Evolutionary conservation across 352 stramenopile species (phyloP), one percentile per base, ranked within the genome.

Genomic region (Pseudoperonospora humuli): DNA sequence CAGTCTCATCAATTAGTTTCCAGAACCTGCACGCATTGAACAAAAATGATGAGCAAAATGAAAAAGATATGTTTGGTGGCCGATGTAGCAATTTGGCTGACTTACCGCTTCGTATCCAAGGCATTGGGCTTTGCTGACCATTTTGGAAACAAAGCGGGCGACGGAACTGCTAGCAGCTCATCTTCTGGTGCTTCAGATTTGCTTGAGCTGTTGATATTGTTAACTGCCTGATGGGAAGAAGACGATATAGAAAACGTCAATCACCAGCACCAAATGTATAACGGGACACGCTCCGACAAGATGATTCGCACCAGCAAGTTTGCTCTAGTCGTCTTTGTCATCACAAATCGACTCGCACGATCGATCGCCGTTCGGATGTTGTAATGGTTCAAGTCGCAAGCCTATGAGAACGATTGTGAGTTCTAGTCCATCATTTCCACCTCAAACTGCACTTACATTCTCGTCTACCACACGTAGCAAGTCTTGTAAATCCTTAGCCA

Each of bases 181-280:
- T 88, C 75, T 51, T 88, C 75, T 8, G 75, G 75, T 2, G 73
- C 73, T 48, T 87, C 72, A 0, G 75, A 87, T 43, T 64, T 74
- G 23, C 21, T 59, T 2, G 45, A 41, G 23, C 40, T 44, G 13
- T 64, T 49, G 10, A 53, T 28, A 15, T 39, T 33, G 10, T 19
- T 36, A 11, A 65, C 38, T 42, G 44, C 18, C 45, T 58, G 35
- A 42, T 40, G 3, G 23, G 3, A 57, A n/a, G n/a, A 18, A 39
- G 41, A 33, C 17, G 13, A 11, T 20, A 13, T 13, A 50, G 24
- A 17, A 19, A 6, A 34, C 19, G 26, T 14, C 34, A n/a, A 20
- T 4, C 15, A 15, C 26, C 14, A 24, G 27, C 7, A 44, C 13
- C 5, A 49, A 19, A 8, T n/a, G 36, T 28, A 42, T 9, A 3